Conservation (phyloP, 257 asterid genomes). For the Ocimum tenuiflorum region DNA sequence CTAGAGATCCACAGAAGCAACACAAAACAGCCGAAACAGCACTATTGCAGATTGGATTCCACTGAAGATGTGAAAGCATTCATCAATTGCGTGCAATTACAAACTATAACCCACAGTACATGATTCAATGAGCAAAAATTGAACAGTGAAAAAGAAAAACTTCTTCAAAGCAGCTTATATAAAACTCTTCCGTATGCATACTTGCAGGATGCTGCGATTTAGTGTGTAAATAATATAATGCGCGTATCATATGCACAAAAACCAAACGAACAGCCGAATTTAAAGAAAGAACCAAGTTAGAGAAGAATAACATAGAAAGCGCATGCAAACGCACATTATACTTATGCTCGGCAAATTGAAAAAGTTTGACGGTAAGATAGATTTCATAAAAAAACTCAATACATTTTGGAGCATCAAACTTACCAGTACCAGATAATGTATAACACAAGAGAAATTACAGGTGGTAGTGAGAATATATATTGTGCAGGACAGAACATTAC, state of each 20-base stretch:
- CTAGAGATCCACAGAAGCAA: neutral
- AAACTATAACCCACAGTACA: neutral
- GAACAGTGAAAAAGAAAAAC: neutral
- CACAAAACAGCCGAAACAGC: slow-evolving; percentile 10
- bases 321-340: neutral
- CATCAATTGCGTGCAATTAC: neutral
- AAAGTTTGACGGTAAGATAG: neutral
- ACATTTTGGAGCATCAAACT: slow-evolving; percentile 5
- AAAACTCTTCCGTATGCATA: slow-evolving; percentile 7
- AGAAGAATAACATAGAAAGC: neutral
- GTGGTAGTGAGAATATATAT: no score
- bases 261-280: neutral
- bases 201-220: neutral
- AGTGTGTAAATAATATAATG: neutral
- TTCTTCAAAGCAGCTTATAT: neutral
- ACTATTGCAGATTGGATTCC: neutral
- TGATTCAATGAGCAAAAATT: neutral
- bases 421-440: neutral
- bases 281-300: neutral
- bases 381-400: neutral
- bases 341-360: neutral
- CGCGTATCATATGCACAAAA: neutral
- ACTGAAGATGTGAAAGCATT: neutral
- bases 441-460: no score
- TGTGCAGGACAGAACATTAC: no score